A percentile compares a stretch with the other conserved stretches of the same genome.
Evolutionary conservation across 768 basidiomycete species (phyloP).

Genomic region (Rhizopogon roseolus): DNA sequence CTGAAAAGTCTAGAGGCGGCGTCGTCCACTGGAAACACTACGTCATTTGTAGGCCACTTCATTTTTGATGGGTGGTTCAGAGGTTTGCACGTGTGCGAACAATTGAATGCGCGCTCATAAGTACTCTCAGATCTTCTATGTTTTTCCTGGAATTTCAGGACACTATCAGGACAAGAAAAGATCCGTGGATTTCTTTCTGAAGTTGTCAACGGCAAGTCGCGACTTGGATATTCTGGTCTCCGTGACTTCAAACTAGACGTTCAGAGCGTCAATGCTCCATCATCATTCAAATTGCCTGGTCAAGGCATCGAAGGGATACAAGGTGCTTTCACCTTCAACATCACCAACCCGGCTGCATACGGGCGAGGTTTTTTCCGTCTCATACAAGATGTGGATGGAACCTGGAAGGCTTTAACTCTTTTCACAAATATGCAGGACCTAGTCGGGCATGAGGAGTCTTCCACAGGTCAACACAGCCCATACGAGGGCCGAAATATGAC

Average conservation of each 20-base stretch:
- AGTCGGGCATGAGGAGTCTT: slow-evolving; percentile 41
- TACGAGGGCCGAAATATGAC: neutral
- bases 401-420: slow-evolving; percentile 52
- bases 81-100: neutral
- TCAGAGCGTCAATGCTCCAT: slow-evolving; percentile 67
- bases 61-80: neutral
- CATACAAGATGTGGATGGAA: slow-evolving; percentile 28
- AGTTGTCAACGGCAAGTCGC: neutral
- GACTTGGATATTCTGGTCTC: neutral
- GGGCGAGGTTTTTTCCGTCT: neutral
- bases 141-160: neutral
- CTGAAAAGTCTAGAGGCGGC: neutral
- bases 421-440: slow-evolving; percentile 55
- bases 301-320: slow-evolving; percentile 14
- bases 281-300: slow-evolving; percentile 86
- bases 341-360: slow-evolving; percentile 66
- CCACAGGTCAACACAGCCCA: slow-evolving; percentile 22
- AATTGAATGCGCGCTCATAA: neutral
- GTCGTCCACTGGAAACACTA: neutral
- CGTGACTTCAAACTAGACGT: neutral
- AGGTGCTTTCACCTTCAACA: slow-evolving; percentile 45
- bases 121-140: neutral
- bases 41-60: neutral
- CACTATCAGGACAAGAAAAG: neutral
- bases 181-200: neutral